These are phyloP conservation scores for Cryomyces antarcticus DNA, from an alignment of 495 filamentous ascomycete species.

Conservation along the genomic window DNA sequence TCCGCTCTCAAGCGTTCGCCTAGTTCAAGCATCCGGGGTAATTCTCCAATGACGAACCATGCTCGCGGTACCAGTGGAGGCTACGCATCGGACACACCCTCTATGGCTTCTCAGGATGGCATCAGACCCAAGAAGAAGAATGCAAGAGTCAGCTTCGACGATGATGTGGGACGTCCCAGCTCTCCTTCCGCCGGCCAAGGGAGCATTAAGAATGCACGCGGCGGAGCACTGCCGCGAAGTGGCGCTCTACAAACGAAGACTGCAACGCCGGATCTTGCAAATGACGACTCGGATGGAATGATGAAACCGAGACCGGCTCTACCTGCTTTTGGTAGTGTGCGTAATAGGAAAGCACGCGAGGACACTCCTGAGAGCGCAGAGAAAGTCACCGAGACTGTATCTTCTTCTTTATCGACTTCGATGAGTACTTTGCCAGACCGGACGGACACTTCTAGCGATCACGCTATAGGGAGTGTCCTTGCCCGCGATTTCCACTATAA, in stretches of 20 bases:
- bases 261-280: constrained; percentile 9
- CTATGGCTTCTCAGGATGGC: constrained; percentile 39
- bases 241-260: not conserved
- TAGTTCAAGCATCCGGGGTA: not conserved
- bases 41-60: constrained; percentile 11
- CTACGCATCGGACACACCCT: constrained; percentile 40
- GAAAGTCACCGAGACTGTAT: constrained; percentile 21
- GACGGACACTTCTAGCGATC: constrained; percentile 27
- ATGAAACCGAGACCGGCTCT: constrained; percentile 60
- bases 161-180: constrained; percentile 28
- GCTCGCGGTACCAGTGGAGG: constrained; percentile 17
- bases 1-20: constrained; percentile 51
- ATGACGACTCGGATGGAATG: constrained; percentile 37
- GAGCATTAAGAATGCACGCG: not conserved
- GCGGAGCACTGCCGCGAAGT: not conserved
- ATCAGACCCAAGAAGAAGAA: constrained; percentile 34
- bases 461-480: constrained; percentile 39
- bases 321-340: constrained; percentile 70
- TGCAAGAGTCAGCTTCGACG: constrained; percentile 74
- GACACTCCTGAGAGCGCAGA: constrained; percentile 8
- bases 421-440: constrained; percentile 7
- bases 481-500: constrained; percentile 20
- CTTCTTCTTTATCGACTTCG: constrained; percentile 11
- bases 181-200: not conserved
- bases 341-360: constrained; percentile 9